These are phyloP conservation scores for Sclerotinia borealis DNA, from an alignment of 2,329 filamentous ascomycete genomes.

Conservation along the genomic window DNA sequence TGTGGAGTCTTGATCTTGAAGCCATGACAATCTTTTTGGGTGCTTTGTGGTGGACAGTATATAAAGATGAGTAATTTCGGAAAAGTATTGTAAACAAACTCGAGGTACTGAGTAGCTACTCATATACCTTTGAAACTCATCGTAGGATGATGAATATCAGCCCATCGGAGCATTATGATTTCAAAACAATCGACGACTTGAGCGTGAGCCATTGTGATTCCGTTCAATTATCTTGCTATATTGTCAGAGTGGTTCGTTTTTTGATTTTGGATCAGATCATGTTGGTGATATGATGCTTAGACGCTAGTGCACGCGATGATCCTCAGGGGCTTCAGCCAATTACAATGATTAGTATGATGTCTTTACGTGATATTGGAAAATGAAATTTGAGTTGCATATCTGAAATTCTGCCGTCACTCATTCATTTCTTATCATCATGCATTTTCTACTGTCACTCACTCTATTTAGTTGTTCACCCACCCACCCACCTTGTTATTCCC, in stretches of 20 bases:
- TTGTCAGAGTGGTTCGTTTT: constrained; percentile 3
- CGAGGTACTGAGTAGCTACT: background rate
- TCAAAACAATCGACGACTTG: background rate
- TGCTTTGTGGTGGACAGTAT: no score
- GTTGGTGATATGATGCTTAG: background rate
- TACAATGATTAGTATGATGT: background rate
- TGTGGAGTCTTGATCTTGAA: constrained; percentile 11
- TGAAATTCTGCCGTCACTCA: background rate
- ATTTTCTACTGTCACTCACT: no score
- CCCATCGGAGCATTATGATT: background rate
- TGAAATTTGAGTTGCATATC: no score
- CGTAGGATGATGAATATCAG: background rate
- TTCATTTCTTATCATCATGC: background rate
- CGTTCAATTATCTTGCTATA: background rate
- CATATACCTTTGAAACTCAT: background rate
- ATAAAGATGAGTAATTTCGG: no score
- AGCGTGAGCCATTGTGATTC: background rate
- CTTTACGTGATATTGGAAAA: no score
- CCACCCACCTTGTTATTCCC: no score
- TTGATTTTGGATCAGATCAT: background rate
- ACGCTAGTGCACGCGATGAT: background rate
- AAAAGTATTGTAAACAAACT: background rate
- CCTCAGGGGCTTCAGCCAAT: background rate
- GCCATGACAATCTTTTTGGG: background rate
- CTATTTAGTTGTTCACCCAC: no score